Evolutionary conservation across 2,329 filamentous ascomycete genomes (phyloP).

Genomic region (Tolypocladium tropicale): DNA sequence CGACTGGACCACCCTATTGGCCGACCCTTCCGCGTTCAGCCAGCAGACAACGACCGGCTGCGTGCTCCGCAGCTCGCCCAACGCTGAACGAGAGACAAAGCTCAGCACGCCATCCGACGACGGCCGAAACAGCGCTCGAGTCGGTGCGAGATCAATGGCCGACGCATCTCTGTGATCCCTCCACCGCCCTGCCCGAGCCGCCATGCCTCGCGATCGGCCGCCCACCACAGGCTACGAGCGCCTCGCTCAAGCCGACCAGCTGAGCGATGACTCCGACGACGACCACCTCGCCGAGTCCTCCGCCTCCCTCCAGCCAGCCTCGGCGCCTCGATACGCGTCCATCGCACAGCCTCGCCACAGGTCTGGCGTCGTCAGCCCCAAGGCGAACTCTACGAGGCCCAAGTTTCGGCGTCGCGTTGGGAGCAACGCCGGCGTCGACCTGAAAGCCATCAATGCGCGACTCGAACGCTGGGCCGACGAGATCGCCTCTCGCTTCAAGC

Average conservation of each 20-base stretch:
- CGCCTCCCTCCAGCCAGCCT: conserved; percentile 46
- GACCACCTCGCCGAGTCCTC: conserved; percentile 45
- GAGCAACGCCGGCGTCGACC: conserved; percentile 85
- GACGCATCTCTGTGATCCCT: background rate
- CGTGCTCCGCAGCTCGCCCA: background rate
- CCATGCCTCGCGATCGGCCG: conserved; percentile 58
- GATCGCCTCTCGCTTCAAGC: conserved; percentile 95
- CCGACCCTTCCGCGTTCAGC: background rate
- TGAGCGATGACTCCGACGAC: conserved; percentile 61
- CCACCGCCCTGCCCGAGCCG: background rate
- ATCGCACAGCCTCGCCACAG: conserved; percentile 51
- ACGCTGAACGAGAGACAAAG: background rate
- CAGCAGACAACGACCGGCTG: background rate
- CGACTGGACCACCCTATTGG: background rate
- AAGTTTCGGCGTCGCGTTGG: conserved; percentile 37
- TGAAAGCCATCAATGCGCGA: conserved; percentile 95
- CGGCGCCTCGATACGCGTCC: conserved; percentile 53
- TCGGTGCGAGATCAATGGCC: conserved; percentile 1
- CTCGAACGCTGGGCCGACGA: conserved; percentile 96
- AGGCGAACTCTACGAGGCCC: conserved; percentile 23
- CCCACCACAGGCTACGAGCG: conserved; percentile 77
- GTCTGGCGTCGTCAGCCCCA: conserved; percentile 49
- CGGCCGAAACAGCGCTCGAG: background rate
- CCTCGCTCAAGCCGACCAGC: conserved; percentile 70
- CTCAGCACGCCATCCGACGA: background rate